Evolutionary conservation across 306 rosid genomes (phyloP), one percentile per base, ranked within the genome.

Genomic region (Alnus rubra): DNA sequence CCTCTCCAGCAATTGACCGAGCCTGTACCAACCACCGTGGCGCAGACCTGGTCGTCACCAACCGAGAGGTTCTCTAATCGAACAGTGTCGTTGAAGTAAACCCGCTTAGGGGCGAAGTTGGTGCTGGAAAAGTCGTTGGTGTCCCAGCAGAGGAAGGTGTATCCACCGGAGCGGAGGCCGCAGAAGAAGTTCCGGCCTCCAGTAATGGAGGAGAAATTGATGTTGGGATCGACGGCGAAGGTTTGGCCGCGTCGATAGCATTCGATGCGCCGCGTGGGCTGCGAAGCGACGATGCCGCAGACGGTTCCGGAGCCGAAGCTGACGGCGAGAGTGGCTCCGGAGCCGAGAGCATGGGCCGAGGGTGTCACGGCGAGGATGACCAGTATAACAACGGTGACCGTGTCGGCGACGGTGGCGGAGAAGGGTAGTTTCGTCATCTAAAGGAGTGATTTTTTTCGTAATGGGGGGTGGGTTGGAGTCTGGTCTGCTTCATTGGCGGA

Each of bases 241-340:
- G 19, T 30, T 68, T 83, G 73, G 19, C 90, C 96, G 44, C 75
- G 33, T 3, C 82, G 86, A 90, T 83, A 90, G 79, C 98, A 94
- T 63, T 82, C 55, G 76, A 94, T 89, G 78, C 86, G 79, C 31
- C 84, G 97, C 12, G 74, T 86, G 4, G 85, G 69, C 18, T 86
- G 62, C 19, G 54, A 80, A 16, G 97, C 87, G 14, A 87, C 87
- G 75, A 94, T 45, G 81, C 92, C 98, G 76, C 98, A 94, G 2
- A 92, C 95, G 50, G 86, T 84, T 81, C 84, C 82, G 74, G 95
- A 74, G 63, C 59, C 48, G 79, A 79, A 87, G 74, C 79, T 80
- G 80, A 91, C 69, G 51, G 98, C 90, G 15, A 94, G 83, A 54
- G 98, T 91, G 48, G 87, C 79, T 58, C 93, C 97, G 79, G 97